Evolutionary conservation across 2,329 filamentous ascomycete species (phyloP).

Genomic region (Fonsecaea multimorphosa): DNA sequence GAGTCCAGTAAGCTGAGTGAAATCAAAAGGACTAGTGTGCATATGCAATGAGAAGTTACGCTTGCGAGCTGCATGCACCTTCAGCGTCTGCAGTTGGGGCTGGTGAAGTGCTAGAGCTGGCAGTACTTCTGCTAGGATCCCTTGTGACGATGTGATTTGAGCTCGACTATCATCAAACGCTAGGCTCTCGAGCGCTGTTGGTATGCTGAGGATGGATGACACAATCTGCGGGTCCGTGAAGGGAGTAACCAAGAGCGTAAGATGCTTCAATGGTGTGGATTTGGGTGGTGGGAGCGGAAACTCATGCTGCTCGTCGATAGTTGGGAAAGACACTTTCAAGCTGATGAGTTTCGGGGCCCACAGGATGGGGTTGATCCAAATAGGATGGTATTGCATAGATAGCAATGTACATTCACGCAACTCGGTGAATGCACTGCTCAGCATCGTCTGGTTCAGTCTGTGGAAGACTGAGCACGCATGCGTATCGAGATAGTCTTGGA

Average conservation of each 20-base stretch:
- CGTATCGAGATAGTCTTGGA: too few relatives aligned
- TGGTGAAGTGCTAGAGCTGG: not conserved
- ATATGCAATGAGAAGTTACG: too few relatives aligned
- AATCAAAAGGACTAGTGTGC: not conserved
- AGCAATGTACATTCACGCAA: not conserved
- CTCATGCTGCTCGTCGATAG: not conserved
- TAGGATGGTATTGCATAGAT: accelerated
- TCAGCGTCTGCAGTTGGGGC: not conserved
- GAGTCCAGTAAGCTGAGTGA: not conserved
- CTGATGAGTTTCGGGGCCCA: not conserved
- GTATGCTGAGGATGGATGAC: not conserved
- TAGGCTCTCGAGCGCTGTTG: not conserved
- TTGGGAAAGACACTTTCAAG: not conserved
- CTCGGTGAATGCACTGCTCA: not conserved
- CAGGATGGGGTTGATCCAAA: not conserved
- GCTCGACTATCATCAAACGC: not conserved
- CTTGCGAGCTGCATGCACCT: not conserved
- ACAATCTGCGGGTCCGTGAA: too few relatives aligned
- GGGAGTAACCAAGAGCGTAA: not conserved
- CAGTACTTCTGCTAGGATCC: not conserved
- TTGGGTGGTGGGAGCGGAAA: not conserved
- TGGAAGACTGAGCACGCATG: not conserved
- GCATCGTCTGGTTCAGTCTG: not conserved
- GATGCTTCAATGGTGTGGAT: not conserved
- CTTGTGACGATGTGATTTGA: not conserved